These are phyloP conservation scores for Umbelopsis isabellina DNA, from an alignment of 192 early-diverging fungal species.

Conservation along the genomic window DNA sequence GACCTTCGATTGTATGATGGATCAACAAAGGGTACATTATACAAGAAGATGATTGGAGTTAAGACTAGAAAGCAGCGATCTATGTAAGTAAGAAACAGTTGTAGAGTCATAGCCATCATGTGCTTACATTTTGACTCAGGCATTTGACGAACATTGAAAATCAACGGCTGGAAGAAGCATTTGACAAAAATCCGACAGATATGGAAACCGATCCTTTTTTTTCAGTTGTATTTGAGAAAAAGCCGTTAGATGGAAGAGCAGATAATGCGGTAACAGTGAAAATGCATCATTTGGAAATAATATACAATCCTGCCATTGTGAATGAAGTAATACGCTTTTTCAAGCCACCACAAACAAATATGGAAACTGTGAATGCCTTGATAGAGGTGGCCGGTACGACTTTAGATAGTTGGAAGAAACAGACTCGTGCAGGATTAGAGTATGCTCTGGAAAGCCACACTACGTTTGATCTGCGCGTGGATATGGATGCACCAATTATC, in stretches of 20 bases:
- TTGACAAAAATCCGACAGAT: conserved; percentile 16
- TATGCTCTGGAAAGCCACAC: conserved; percentile 78
- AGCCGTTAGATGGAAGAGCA: conserved; percentile 73
- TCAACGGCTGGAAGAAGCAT: neutral
- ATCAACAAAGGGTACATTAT: conserved; percentile 57
- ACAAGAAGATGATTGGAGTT: conserved; percentile 57
- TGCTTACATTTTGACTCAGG: neutral
- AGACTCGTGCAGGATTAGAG: conserved; percentile 79
- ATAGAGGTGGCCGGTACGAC: conserved; percentile 71
- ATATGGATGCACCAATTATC: conserved; percentile 86
- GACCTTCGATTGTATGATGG: conserved; percentile 68
- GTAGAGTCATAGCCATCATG: neutral
- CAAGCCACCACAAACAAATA: conserved; percentile 62
- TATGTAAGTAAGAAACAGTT: neutral
- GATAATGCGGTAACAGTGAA: conserved; percentile 71
- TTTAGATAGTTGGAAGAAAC: conserved; percentile 70
- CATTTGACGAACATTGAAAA: neutral
- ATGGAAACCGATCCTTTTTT: conserved; percentile 52
- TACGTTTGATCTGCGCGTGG: conserved; percentile 75
- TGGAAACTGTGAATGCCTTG: conserved; percentile 62
- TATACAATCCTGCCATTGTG: conserved; percentile 73
- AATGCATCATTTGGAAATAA: conserved; percentile 78
- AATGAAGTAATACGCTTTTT: conserved; percentile 73
- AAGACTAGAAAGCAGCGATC: conserved; percentile 38
- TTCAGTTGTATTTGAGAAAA: conserved; percentile 63